Evolutionary conservation across 805 yeast species (phyloP).

Genomic region (Saccharomycopsis fermentans): DNA sequence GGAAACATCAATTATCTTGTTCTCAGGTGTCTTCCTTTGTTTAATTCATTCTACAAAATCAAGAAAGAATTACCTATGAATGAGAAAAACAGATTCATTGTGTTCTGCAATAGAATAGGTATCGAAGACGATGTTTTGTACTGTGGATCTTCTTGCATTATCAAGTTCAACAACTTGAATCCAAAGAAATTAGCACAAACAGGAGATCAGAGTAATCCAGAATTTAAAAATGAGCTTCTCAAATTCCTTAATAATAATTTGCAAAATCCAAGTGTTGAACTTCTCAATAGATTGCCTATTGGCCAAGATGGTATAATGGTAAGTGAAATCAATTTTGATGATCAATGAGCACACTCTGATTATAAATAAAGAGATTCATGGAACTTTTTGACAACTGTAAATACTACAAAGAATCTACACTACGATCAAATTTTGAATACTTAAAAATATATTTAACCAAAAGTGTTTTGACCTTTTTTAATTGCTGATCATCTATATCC

Average conservation of each 20-base stretch:
- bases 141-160: slow-evolving; percentile 54
- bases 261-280: slow-evolving; percentile 40
- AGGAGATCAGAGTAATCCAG: background rate
- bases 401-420: too few relatives aligned
- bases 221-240: slow-evolving; percentile 10
- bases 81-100: slow-evolving; percentile 28
- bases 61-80: background rate
- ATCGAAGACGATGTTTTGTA: slow-evolving; percentile 60
- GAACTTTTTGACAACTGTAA: too few relatives aligned
- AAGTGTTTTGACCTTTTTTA: too few relatives aligned
- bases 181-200: background rate
- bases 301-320: slow-evolving; percentile 56
- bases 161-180: slow-evolving; percentile 33
- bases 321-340: slow-evolving; percentile 42
- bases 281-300: slow-evolving; percentile 48
- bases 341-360: too few relatives aligned
- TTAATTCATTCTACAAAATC: slow-evolving; percentile 26
- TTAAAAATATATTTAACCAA: too few relatives aligned
- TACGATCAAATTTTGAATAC: too few relatives aligned
- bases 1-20: slow-evolving; percentile 66
- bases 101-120: slow-evolving; percentile 67
- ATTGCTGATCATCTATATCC: too few relatives aligned
- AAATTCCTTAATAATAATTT: slow-evolving; percentile 26
- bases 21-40: slow-evolving; percentile 53
- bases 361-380: too few relatives aligned